A percentile compares a stretch with the other conserved stretches of the same genome.
Evolutionary conservation across 352 stramenopile species (phyloP).

Genomic region (Globisporangium solare): DNA sequence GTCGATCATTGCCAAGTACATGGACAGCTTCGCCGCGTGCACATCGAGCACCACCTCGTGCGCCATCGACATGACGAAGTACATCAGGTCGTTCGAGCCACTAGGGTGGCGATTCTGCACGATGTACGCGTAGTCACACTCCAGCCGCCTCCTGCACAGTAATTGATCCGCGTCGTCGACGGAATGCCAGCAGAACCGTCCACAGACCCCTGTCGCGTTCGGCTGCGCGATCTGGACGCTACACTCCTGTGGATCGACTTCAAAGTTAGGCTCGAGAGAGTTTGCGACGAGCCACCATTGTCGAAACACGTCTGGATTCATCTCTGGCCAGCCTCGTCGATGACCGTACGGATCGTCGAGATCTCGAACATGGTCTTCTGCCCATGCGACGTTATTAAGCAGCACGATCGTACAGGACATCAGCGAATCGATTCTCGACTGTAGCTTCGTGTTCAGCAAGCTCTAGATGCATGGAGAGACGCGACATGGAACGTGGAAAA

Average conservation of each 20-base stretch:
- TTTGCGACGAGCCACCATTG: slow-evolving; percentile 30
- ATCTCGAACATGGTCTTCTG: slow-evolving; percentile 32
- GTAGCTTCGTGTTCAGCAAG: slow-evolving; percentile 27
- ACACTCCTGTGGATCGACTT: slow-evolving; percentile 44
- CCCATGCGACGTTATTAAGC: slow-evolving; percentile 32
- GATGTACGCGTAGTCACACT: slow-evolving; percentile 56
- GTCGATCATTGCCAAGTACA: slow-evolving; percentile 39
- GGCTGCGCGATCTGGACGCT: slow-evolving; percentile 44
- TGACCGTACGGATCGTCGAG: slow-evolving; percentile 38
- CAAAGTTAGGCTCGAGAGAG: slow-evolving; percentile 31
- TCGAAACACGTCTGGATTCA: slow-evolving; percentile 40
- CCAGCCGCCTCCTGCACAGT: slow-evolving; percentile 38
- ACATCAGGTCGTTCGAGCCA: slow-evolving; percentile 33
- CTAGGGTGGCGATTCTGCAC: slow-evolving; percentile 39
- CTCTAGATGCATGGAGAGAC: slow-evolving; percentile 27
- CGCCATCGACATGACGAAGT: slow-evolving; percentile 44
- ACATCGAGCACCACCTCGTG: slow-evolving; percentile 57
- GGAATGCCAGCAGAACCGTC: slow-evolving; percentile 66
- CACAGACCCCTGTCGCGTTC: slow-evolving; percentile 51
- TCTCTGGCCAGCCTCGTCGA: slow-evolving; percentile 44
- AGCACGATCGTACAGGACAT: slow-evolving; percentile 48
- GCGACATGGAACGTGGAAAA: background rate
- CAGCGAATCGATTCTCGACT: slow-evolving; percentile 45
- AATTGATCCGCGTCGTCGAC: slow-evolving; percentile 23
- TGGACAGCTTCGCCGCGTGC: slow-evolving; percentile 29